Evolutionary conservation across 108 stramenopile species (phyloP).

Genomic region (Epithemia pelagica): DNA sequence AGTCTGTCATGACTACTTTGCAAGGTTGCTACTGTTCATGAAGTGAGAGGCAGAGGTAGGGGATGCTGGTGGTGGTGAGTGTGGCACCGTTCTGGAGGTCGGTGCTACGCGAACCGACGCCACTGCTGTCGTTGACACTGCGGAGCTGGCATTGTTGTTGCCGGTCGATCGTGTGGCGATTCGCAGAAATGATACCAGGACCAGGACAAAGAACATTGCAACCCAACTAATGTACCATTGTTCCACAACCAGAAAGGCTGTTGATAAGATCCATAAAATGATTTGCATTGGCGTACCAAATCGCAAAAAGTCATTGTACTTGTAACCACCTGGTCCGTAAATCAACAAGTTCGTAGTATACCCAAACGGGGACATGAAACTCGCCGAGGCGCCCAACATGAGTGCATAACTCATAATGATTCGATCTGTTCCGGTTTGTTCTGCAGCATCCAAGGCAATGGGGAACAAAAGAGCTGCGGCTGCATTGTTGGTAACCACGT

Average conservation of each 20-base stretch:
- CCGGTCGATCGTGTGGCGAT: no score
- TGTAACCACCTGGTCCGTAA: conserved; percentile 85
- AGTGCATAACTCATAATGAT: conserved; percentile 61
- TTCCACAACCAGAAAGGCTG: conserved; percentile 23
- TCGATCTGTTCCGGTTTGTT: conserved; percentile 45
- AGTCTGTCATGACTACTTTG: no score
- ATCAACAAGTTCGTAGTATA: conserved; percentile 74
- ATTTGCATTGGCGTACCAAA: conserved; percentile 81
- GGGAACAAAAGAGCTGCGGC: conserved; percentile 82
- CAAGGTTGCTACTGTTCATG: no score
- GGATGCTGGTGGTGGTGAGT: no score
- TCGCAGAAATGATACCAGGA: not conserved
- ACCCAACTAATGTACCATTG: conserved; percentile 13
- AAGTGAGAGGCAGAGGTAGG: no score
- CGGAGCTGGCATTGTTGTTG: no score
- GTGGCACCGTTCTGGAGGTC: no score
- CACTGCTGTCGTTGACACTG: no score
- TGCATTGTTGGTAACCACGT: conserved; percentile 82
- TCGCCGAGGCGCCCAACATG: conserved; percentile 79
- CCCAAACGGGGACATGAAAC: conserved; percentile 79
- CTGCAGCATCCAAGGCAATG: conserved; percentile 78
- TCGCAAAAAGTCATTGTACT: conserved; percentile 59
- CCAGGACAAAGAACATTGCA: not conserved
- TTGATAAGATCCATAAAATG: conserved; percentile 62
- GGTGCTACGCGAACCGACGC: no score